Evolutionary conservation across 306 rosid species (phyloP), one percentile per base, ranked within the genome.

Genomic region (Quercus robur): DNA sequence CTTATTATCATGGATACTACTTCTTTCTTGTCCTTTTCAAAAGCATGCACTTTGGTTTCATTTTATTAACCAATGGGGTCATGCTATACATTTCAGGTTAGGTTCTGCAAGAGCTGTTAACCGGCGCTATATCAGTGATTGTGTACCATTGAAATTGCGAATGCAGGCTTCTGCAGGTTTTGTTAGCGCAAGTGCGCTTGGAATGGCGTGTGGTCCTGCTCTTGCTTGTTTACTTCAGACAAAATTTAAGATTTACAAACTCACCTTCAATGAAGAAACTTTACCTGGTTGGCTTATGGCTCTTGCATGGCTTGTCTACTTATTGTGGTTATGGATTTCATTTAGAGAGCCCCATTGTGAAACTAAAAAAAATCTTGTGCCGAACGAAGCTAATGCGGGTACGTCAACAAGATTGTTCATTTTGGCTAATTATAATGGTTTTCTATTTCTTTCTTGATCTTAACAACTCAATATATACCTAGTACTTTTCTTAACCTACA

Each of bases 151-250:
- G 4, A 87, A 82, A 56, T 26, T 79, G 54, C 78, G 90, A 74
- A 82, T 87, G 90, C 85, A 84, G 46, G 90, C 90, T 41, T 87
- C 90, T 18, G 88, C 85, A 33, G 90, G 85, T 78, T 94, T 94
- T 86, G 98, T 94, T 10, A 92, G 97, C 78, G 96, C 98, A 46
- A 88, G 96, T 62, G 98, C 97, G 4, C 84, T 94, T 58, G 90
- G 90, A 74, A 87, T 87, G 85, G 90, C 90, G 5, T 84, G 83
- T 74, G 90, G 90, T 59, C 90, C 90, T 62, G 90, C 90, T 77
- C 85, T 87, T 71, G 85, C 90, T 82, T 77, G 83, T 57, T 71
- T 87, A 56, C 70, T 87, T 30, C 85, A 78, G 73, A 87, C 77
- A 26, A 46, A 87, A 73, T 82, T 87, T 77, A 87, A 87, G 86